Evolutionary conservation across 225 moss, liverwort and hornwort species (phyloP).

Genomic region (Straminergon stramineum): DNA sequence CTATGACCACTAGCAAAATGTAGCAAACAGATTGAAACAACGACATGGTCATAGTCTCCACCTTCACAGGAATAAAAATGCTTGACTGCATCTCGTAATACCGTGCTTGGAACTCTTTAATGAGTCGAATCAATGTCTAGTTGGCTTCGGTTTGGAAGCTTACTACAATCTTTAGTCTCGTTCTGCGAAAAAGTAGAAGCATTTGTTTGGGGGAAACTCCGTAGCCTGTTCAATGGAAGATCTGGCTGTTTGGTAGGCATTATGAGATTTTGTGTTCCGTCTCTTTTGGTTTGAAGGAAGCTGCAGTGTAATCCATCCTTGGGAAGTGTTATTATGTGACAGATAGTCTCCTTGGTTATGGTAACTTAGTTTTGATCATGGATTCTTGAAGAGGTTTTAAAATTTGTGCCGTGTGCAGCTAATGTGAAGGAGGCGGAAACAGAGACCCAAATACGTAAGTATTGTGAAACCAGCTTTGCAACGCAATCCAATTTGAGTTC

Average conservation of each 20-base stretch:
- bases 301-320: neutral
- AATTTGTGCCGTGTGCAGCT: neutral
- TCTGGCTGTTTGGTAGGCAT: neutral
- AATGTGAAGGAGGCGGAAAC: conserved; percentile 13
- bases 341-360: neutral
- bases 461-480: conserved; percentile 29
- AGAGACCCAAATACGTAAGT: conserved; percentile 22
- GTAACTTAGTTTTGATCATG: neutral
- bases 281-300: neutral
- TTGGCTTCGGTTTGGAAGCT: neutral
- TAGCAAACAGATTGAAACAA: neutral
- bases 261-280: neutral
- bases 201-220: neutral
- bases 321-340: neutral
- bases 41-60: neutral
- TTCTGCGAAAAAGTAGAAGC: neutral
- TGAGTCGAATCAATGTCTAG: neutral
- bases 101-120: neutral
- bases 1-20: too few relatives aligned
- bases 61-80: neutral
- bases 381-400: neutral
- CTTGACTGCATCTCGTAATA: neutral
- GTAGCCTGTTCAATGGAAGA: neutral
- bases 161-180: neutral
- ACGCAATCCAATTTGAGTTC: conserved; percentile 10